Evolutionary conservation across 2,329 filamentous ascomycete species (phyloP).

Genomic region (Elsinoe necatrix): DNA sequence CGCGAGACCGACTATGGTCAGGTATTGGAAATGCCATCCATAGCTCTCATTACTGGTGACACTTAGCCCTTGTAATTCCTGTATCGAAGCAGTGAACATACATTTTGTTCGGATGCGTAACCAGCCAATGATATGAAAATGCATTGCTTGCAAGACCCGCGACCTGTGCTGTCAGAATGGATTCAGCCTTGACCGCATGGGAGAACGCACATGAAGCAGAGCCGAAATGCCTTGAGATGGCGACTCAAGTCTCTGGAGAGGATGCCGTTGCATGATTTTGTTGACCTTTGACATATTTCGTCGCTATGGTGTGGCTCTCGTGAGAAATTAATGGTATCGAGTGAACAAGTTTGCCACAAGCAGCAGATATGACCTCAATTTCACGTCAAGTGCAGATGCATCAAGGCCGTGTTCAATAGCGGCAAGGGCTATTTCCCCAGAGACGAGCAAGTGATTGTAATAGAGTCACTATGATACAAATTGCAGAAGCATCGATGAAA

Average conservation of each 20-base stretch:
- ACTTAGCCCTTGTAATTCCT: not conserved
- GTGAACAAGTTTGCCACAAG: not conserved
- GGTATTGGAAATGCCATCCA: conserved; percentile 62
- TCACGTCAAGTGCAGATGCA: not conserved
- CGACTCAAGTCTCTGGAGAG: conserved; percentile 56
- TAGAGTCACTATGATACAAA: too few species aligned
- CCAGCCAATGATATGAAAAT: conserved; percentile 36
- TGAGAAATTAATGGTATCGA: not conserved
- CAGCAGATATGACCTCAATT: not conserved
- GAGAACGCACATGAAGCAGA: conserved; percentile 47
- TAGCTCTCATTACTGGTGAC: conserved; percentile 47
- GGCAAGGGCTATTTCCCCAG: too few species aligned
- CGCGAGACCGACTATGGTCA: conserved; percentile 64
- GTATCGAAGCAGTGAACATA: conserved; percentile 22
- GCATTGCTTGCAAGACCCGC: conserved; percentile 39
- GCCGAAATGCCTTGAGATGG: conserved; percentile 58
- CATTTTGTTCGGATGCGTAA: conserved; percentile 31
- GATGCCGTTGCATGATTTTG: conserved; percentile 40
- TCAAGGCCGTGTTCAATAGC: not conserved
- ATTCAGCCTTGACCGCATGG: not conserved
- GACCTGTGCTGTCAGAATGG: conserved; percentile 21
- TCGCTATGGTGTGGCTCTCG: not conserved
- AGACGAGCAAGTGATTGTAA: too few species aligned
- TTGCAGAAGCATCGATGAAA: too few species aligned
- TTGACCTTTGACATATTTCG: not conserved